phyloP scores from a whole-genome alignment of 352 stramenopile species.

The Pythium sukuiense region DNA sequence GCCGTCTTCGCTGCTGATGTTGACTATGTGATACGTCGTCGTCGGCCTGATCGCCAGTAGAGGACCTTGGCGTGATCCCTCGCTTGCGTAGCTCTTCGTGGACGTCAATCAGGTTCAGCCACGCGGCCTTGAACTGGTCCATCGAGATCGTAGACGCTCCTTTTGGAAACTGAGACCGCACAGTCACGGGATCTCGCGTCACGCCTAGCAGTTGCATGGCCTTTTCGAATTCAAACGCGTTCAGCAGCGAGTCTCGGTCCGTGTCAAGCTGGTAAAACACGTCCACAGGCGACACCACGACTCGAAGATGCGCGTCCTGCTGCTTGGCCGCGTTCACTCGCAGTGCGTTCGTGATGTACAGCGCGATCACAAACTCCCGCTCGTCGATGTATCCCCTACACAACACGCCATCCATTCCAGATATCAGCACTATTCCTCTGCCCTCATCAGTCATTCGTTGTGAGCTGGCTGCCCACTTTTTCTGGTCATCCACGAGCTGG shows the following conservation, averaged over 20 bases:
- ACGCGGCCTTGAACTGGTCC: slow-evolving; percentile 58
- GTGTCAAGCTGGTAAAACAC: slow-evolving; percentile 63
- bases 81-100: slow-evolving; percentile 44
- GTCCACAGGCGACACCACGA: slow-evolving; percentile 45
- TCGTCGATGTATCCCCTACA: slow-evolving; percentile 65
- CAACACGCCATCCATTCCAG: not conserved
- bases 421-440: not conserved
- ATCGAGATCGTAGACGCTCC: slow-evolving; percentile 37
- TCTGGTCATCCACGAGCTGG: slow-evolving; percentile 66
- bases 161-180: slow-evolving; percentile 35
- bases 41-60: not conserved
- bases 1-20: not conserved
- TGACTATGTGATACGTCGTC: not conserved
- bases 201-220: slow-evolving; percentile 52
- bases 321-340: slow-evolving; percentile 25
- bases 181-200: slow-evolving; percentile 14
- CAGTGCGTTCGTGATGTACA: slow-evolving; percentile 79
- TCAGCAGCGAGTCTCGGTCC: slow-evolving; percentile 59
- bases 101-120: slow-evolving; percentile 52
- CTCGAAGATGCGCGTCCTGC: slow-evolving; percentile 4
- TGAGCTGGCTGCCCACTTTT: slow-evolving; percentile 42
- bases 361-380: slow-evolving; percentile 66
- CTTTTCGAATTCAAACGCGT: slow-evolving; percentile 69
- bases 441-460: not conserved
- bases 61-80: slow-evolving; percentile 19